Evolutionary conservation across 1,284 basidiomycete genomes (phyloP).

Genomic region (Ganoderma lucidum): DNA sequence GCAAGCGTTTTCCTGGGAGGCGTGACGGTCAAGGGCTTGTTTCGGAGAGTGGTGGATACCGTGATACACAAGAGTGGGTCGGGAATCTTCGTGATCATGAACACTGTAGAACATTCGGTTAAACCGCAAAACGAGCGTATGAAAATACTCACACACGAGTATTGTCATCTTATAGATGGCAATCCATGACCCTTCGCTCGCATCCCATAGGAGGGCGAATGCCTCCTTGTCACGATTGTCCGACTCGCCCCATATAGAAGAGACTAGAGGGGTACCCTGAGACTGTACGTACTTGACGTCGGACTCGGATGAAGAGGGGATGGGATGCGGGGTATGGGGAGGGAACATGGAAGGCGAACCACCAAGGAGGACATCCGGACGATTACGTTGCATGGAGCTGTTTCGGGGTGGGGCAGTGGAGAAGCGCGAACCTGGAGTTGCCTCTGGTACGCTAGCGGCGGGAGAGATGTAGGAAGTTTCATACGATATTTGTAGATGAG

Average conservation of each 20-base stretch:
- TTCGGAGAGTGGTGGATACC: slow-evolving; percentile 79
- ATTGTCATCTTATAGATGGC: slow-evolving; percentile 79
- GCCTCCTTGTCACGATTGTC: slow-evolving; percentile 57
- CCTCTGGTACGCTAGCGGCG: slow-evolving; percentile 41
- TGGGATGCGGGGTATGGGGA: slow-evolving; percentile 78
- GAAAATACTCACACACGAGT: slow-evolving; percentile 70
- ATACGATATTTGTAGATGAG: slow-evolving; percentile 79
- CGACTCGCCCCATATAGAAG: slow-evolving; percentile 76
- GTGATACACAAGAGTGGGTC: slow-evolving; percentile 86
- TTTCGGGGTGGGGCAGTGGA: slow-evolving; percentile 39
- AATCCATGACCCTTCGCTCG: slow-evolving; percentile 67
- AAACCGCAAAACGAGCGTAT: neutral
- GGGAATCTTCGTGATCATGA: slow-evolving; percentile 71
- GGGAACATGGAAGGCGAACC: slow-evolving; percentile 72
- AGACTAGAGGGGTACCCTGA: slow-evolving; percentile 78
- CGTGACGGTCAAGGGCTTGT: slow-evolving; percentile 64
- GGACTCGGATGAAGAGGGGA: slow-evolving; percentile 69
- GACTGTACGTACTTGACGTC: slow-evolving; percentile 79
- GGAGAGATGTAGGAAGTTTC: slow-evolving; percentile 84
- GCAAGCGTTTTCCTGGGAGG: slow-evolving; percentile 63
- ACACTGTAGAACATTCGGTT: slow-evolving; percentile 53
- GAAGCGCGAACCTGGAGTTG: slow-evolving; percentile 27
- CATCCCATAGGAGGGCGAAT: slow-evolving; percentile 71
- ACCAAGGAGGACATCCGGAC: slow-evolving; percentile 41
- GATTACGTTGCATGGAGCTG: slow-evolving; percentile 40